Conservation (phyloP, 495 filamentous ascomycete genomes). For the Echria macrotheca region DNA sequence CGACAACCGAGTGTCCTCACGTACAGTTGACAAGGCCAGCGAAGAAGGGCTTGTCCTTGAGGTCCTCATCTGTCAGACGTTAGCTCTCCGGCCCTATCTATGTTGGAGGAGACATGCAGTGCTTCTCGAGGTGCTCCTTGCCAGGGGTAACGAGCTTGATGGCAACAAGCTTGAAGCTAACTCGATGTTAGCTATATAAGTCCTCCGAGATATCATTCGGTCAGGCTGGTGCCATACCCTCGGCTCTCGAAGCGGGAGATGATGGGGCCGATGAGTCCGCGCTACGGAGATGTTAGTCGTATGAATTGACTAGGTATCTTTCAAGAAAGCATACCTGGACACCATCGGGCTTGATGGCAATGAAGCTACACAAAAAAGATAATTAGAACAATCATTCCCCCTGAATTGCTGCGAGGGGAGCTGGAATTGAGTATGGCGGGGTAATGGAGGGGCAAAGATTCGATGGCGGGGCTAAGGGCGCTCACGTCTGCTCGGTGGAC, state of each 20-base stretch:
- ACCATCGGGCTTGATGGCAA: constrained; percentile 98
- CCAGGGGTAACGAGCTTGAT: constrained; percentile 87
- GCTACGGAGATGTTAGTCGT: constrained; percentile 50
- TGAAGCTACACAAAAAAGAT: constrained; percentile 69
- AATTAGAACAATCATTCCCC: constrained; percentile 21
- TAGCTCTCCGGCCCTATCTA: constrained; percentile 23
- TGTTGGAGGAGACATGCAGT: constrained; percentile 61
- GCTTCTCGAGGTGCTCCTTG: constrained; percentile 93
- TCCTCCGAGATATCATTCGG: neutral
- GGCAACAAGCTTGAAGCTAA: constrained; percentile 91
- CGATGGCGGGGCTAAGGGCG: constrained; percentile 20
- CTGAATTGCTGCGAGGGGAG: constrained; percentile 1
- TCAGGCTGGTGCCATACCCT: constrained; percentile 51
- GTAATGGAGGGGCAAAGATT: constrained; percentile 25
- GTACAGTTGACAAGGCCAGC: constrained; percentile 80
- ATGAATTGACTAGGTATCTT: too few relatives aligned
- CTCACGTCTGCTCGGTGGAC: constrained; percentile 85
- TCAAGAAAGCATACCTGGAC: constrained; percentile 91
- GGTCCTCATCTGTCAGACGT: constrained; percentile 63
- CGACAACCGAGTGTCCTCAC: constrained; percentile 2
- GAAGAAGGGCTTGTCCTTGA: constrained; percentile 94
- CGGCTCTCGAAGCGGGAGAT: constrained; percentile 94
- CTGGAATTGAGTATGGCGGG: constrained; percentile 19
- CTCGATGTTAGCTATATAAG: constrained; percentile 19
- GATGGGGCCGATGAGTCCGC: constrained; percentile 94